Base-by-base conservation (phyloP, 768 basidiomycete species). In the Tylopilus sp. region DNA sequence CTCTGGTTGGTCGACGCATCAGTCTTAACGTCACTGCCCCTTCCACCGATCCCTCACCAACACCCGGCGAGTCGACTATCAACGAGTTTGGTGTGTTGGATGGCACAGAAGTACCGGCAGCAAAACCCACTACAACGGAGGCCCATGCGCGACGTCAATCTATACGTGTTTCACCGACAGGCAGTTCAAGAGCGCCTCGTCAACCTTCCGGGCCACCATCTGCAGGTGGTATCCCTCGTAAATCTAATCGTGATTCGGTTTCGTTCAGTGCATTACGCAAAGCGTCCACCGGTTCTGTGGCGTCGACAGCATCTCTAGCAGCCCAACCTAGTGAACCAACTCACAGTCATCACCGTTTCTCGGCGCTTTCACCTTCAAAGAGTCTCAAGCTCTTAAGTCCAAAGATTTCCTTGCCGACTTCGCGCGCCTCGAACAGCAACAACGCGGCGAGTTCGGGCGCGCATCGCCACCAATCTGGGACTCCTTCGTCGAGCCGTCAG, bases 21-120 rank as follows among this genome's bases (percentile, higher is more conserved):
- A 91, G 89, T 62, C 76, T 82, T 25, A 81, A 80, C 60, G 76
- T 78, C 17, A 75, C 74, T 33, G 74, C 77, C 21, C 76, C 82
- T n/a, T 84, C 86, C 12, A 72, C 78, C 7, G 84, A 86, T 54
- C 74, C 82, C 30, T 89, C 87, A 11, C 87, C 89, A 5, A 80
- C 79, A 21, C 68, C 66, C 25, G 68, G 65, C 33, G 73, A 70
- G 24, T 73, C 75, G 19, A 74, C 72, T 7, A 75, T 78, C 34
- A 87, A 84, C 60, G 92, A 93, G 68, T 93, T 93, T 63, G 91
- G 92, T 29, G 83, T 94, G 17, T 75, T 92, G 48, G 89, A 92
- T 55, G 76, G 74, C 57, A 74, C 77, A 6, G 84, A 85, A 54
- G 66, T 66, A 7, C 72, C 78, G 45, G 74, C 72, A 31, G 71